Conservation (phyloP, 2,329 filamentous ascomycete genomes). For the Sporothrix schenckii region DNA sequence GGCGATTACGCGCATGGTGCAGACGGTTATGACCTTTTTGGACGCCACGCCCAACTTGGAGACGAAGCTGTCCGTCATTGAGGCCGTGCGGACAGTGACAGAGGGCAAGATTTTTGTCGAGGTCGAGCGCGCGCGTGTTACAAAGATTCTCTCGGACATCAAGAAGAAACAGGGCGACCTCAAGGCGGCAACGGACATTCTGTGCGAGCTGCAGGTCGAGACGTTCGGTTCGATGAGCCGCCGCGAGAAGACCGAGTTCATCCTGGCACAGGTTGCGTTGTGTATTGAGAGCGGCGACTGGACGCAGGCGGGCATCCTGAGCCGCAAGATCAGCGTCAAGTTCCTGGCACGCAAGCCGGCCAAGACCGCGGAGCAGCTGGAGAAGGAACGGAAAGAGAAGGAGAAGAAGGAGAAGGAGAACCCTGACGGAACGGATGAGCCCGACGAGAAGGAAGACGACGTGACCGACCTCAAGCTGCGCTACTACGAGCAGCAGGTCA, state of each 20-base stretch:
- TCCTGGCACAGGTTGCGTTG: constrained; percentile 87
- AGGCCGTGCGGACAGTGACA: constrained; percentile 92
- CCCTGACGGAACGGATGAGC: constrained; percentile 75
- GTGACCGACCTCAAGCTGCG: constrained; percentile 94
- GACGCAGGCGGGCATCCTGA: constrained; percentile 91
- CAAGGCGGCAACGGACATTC: constrained; percentile 84
- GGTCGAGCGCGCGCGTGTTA: constrained; percentile 94
- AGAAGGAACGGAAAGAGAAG: constrained; percentile 83
- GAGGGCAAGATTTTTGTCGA: constrained; percentile 99
- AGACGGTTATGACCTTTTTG: constrained; percentile 90
- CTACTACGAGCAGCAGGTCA: constrained; percentile 98
- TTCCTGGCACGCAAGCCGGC: constrained; percentile 90
- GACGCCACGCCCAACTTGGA: constrained; percentile 82
- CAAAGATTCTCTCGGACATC: constrained; percentile 92
- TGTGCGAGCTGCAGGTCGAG: constrained; percentile 97
- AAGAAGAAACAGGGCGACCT: constrained; percentile 95
- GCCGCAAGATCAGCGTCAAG: constrained; percentile 93
- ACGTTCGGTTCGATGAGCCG: constrained; percentile 98
- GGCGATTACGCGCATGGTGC: constrained; percentile 98
- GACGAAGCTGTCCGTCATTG: constrained; percentile 89
- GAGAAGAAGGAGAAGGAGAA: constrained; percentile 87
- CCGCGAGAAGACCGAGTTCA: constrained; percentile 98
- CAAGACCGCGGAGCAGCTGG: constrained; percentile 65
- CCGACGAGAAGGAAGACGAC: constrained; percentile 77
- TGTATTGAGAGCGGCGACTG: constrained; percentile 96